phyloP scores from a whole-genome alignment of 805 yeast genomes.

The Pichia cephalocereana region DNA sequence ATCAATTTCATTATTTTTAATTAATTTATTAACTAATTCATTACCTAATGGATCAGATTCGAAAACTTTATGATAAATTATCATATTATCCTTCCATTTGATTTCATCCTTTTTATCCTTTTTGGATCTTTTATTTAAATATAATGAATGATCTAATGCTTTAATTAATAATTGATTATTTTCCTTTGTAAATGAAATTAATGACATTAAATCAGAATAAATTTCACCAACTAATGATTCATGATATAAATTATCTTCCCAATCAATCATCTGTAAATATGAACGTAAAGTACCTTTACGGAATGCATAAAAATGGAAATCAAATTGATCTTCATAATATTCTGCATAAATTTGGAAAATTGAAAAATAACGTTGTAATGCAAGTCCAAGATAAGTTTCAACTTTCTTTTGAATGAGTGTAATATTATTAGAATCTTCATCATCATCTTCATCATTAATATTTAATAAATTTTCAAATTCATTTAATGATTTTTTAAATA shows the following conservation, averaged over 20 bases:
- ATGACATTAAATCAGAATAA: slow-evolving; percentile 49
- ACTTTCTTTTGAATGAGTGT: slow-evolving; percentile 32
- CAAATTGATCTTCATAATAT: slow-evolving; percentile 78
- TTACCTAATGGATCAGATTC: slow-evolving; percentile 58
- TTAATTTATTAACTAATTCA: slow-evolving; percentile 22
- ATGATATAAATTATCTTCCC: slow-evolving; percentile 72
- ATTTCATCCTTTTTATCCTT: slow-evolving; percentile 49
- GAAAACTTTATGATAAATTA: slow-evolving; percentile 31
- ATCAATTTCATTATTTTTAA: slow-evolving; percentile 20
- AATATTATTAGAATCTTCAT: slow-evolving; percentile 18
- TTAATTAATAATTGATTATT: slow-evolving; percentile 16
- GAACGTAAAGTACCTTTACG: slow-evolving; percentile 86
- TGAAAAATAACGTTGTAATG: slow-evolving; percentile 69
- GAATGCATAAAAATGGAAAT: slow-evolving; percentile 88
- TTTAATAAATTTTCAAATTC: slow-evolving; percentile 8
- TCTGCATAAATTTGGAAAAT: slow-evolving; percentile 59
- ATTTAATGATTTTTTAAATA: slow-evolving; percentile 32
- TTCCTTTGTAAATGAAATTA: slow-evolving; percentile 38
- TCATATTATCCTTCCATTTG: slow-evolving; percentile 47
- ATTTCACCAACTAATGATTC: slow-evolving; percentile 70
- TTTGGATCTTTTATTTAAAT: slow-evolving; percentile 29
- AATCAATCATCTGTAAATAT: slow-evolving; percentile 62
- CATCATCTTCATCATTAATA: background rate
- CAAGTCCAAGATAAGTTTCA: slow-evolving; percentile 45
- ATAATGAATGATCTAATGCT: slow-evolving; percentile 8